Conservation (phyloP, 345 rosid genomes). For the Turritis glabra region DNA sequence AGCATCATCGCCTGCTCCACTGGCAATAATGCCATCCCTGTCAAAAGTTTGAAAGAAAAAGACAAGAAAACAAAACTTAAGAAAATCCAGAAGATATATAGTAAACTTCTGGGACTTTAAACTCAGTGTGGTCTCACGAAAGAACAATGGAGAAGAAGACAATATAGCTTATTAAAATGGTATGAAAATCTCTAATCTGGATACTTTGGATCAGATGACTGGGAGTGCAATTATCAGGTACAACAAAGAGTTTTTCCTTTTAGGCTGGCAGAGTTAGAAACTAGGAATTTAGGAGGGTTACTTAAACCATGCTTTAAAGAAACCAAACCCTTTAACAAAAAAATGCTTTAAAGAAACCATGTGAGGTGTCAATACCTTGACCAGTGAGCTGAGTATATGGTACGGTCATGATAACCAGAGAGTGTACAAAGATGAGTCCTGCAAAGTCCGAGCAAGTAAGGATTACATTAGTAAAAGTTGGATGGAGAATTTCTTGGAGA, state of each 20-base stretch:
- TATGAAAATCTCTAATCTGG: not conserved
- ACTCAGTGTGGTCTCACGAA: not conserved
- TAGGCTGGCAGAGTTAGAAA: not conserved
- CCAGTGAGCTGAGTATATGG: conserved; percentile 92
- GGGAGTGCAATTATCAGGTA: not conserved
- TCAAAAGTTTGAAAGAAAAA: conserved; percentile 13
- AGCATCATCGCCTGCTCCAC: conserved; percentile 96
- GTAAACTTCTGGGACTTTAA: not conserved
- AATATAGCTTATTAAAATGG: not conserved
- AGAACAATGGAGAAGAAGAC: not conserved
- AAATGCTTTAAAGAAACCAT: not conserved
- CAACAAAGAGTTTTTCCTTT: not conserved
- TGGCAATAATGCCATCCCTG: conserved; percentile 84
- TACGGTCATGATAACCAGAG: conserved; percentile 93
- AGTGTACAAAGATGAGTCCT: conserved; percentile 85
- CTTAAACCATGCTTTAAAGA: not conserved
- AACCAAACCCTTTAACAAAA: not conserved
- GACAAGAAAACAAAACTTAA: not conserved
- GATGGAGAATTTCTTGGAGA: not conserved
- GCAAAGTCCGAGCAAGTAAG: conserved; percentile 36
- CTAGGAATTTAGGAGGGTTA: not conserved
- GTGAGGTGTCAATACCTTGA: conserved; percentile 66
- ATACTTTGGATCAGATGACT: not conserved
- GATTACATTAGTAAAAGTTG: conserved; percentile 11
- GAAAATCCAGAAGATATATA: not conserved